These are phyloP conservation scores for Aspergillus ochraceoroseus DNA, from an alignment of 2,329 filamentous ascomycete genomes.

Conservation along the genomic window DNA sequence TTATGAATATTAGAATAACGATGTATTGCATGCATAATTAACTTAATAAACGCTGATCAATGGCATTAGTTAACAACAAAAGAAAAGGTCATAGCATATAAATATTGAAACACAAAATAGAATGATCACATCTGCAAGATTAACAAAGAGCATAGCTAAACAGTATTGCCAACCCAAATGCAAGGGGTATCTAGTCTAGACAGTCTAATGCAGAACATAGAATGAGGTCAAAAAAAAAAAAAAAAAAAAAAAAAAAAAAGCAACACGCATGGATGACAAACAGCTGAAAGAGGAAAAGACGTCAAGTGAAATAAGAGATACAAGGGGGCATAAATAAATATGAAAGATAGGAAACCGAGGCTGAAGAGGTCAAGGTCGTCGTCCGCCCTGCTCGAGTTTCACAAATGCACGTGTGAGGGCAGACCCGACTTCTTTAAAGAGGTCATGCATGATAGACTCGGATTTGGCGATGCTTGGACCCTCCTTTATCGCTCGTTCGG, in stretches of 20 bases:
- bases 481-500: conserved; percentile 11
- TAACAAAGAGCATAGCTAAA: conserved; percentile 5
- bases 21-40: too few species aligned
- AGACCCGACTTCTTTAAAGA: conserved; percentile 19
- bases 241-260: not conserved
- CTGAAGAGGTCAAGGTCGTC: not conserved
- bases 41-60: too few species aligned
- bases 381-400: conserved; percentile 17
- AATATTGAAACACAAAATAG: conserved; percentile 1
- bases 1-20: too few species aligned
- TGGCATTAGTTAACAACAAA: too few species aligned
- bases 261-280: too few species aligned
- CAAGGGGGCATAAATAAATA: not conserved
- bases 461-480: conserved; percentile 13
- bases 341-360: not conserved
- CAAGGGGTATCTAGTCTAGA: conserved; percentile 14
- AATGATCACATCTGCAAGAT: conserved; percentile 1
- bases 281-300: too few species aligned
- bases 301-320: not conserved
- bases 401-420: conserved; percentile 17
- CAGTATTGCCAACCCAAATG: conserved; percentile 7
- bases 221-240: not conserved
- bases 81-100: not conserved
- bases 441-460: conserved; percentile 19
- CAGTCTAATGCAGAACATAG: conserved; percentile 6